Base-by-base conservation (phyloP, 1,284 basidiomycete species). In the Pyrrhoderma lamaoense region DNA sequence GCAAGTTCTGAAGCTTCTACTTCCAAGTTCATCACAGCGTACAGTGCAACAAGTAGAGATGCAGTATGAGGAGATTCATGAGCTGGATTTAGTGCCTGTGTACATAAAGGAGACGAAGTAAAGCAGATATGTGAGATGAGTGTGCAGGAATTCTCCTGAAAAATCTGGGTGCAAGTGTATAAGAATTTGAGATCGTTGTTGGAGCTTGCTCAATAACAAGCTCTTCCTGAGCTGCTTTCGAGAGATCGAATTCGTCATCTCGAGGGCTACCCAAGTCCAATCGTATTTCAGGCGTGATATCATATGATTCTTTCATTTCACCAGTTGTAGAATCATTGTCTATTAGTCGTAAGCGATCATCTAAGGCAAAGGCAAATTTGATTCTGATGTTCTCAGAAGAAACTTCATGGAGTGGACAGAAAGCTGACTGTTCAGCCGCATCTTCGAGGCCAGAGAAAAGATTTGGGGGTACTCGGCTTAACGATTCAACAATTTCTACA, bases 71-170 rank as follows among this genome's bases (percentile, higher is more conserved):
- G 80, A 0, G 82, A 82, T 44, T 77, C 68, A 55, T 79, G 77
- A n/a, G 77, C 82, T 4, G 85, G 83, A 63, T 88, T 87, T 22
- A 88, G 72, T n/a, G 72, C 70, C 23, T 75, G 63, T 89, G 85
- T 19, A 87, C 61, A 61, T 82, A 89, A n/a, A 88, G 67, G 31
- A 89, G 65, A 31, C 85, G 79, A n/a, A 83, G 65, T 25, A 89
- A 67, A 1, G 81, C 76, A 7, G 82, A 79, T n/a, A 72, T 67
- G 61, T 88, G 85, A 47, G 67, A 73, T 13, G 70, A 74, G 59
- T 84, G 80, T 19, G 73, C 74, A 37, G 70, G 69, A 3, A 73
- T 70, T 18, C 71, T 64, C 31, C 64, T 67, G 56, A 71, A 71
- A 3, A 68, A 60, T 44, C 72, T 73, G 8, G 77, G 75, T n/a